phyloP scores from a whole-genome alignment of 176 grass and related monocot genomes.

The Triticum timopheevii region DNA sequence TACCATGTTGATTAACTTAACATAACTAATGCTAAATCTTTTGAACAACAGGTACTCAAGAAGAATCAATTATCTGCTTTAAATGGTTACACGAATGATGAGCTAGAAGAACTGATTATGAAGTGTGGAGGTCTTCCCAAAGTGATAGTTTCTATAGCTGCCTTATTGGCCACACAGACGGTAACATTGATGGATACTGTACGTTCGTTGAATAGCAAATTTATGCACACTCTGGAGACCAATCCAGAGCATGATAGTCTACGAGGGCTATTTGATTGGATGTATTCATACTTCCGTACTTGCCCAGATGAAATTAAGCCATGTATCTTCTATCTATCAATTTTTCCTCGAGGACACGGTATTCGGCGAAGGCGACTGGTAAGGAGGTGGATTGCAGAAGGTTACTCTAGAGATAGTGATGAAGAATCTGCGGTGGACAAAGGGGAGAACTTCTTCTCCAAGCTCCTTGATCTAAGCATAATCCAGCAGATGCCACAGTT shows the following conservation, averaged over 20 bases:
- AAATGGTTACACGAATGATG: no score
- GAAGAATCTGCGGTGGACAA: neutral
- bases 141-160: conserved; percentile 37
- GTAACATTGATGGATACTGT: neutral
- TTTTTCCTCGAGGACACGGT: neutral
- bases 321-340: conserved; percentile 37
- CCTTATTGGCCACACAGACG: neutral
- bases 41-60: no score
- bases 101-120: neutral
- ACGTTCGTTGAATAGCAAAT: neutral
- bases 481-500: neutral
- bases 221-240: neutral
- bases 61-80: no score
- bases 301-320: conserved; percentile 34
- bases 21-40: no score
- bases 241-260: neutral
- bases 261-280: neutral
- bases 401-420: neutral
- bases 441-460: neutral
- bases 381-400: conserved; percentile 47
- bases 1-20: no score
- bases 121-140: conserved; percentile 40
- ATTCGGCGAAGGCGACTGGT: conserved; percentile 9
- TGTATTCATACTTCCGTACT: neutral
- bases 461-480: conserved; percentile 3